Evolutionary conservation across 345 rosid genomes (phyloP), one percentile per base, ranked within the genome.

Genomic region (Ceriops tagal): DNA sequence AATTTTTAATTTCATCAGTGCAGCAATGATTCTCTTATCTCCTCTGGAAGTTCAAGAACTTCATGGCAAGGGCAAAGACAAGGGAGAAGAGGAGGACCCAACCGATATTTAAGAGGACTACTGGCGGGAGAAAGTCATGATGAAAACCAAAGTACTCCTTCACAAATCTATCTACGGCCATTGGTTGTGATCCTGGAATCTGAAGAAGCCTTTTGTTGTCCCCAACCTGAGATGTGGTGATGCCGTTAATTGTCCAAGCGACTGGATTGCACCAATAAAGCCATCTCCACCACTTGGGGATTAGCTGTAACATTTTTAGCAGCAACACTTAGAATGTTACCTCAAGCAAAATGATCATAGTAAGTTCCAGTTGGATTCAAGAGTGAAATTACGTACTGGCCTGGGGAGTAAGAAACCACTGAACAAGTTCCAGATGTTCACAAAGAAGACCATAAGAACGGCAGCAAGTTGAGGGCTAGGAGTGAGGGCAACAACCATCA

Each of bases 231-330:
- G 59, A 56, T 56, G 30, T 24, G 5, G 9, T 27, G 16, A 56
- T 10, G 1, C 59, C 59, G 2, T 22, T 5, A 56, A 56, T 56
- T 56, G 59, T 56, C 59, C 59, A 56, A 5, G 59, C 16, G 16
- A 56, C 59, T 22, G 59, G 59, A 56, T 56, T 56, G 28, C 28
- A 56, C 30, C 59, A 56, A 15, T 56, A 56, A 22, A 55, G 22
- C 59, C 30, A 56, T 56, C 59, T 10, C 28, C 59, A 56, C 59
- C 30, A 56, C 59, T 27, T 56, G 24, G 59, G 59, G 13, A 56
- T 56, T 56, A 22, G 16, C 59, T 56, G 59, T 15, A 6, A 27
- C 59, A 56, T 56, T 56, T 56, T 56, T 56, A 24, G 59, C 4
- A 21, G 30, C 24, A 56, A 10, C 10, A 24, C 28, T 56, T 27